Evolutionary conservation across 1,139 yeast genomes (phyloP), one percentile per base, ranked within the genome.

Genomic region (Scheffersomyces lignicola): DNA sequence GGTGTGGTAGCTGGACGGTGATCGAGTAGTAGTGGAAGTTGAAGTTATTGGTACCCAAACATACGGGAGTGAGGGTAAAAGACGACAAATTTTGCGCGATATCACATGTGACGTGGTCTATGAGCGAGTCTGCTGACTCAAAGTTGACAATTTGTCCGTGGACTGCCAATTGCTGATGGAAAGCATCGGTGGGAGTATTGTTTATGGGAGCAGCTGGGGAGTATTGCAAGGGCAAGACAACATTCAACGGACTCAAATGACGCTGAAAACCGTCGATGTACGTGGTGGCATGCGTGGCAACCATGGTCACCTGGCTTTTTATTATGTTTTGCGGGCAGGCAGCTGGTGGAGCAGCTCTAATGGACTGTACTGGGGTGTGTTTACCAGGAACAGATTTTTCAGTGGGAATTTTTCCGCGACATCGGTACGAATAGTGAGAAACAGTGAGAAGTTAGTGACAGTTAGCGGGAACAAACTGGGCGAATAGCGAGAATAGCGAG

Each of bases 181-280:
- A 65, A 11, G 39, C 33, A 18, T 61, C 66, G 35, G 61, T 45
- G 7, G 48, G 47, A 5, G 36, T 17, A 13, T 10, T 5, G 26
- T 14, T 12, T 30, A 28, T n/a, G 13, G 33, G 12, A 4, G 18
- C 9, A 12, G 24, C n/a, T 8, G 24, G 24, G 2, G 53, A 45
- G 38, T 67, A 67, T 42, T 58, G 58, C 42, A 67, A 56, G 3
- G 73, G 73, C 28, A 67, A 47, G 12, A 39, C 43, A 11, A 65
- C 56, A 29, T 35, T 40, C 14, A 41, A 40, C 9, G 50, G 41
- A 5, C 48, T 49, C 20, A 61, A 47, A 33, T 52, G 59, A 28
- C 45, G 44, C 33, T 50, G 47, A 35, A 47, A 62, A 12, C 67
- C 70, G 1, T 48, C 36, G 7, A 61, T 39, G 35, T 48, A 53